Percentiles rank a stretch among this genome's conserved stretches.
Evolutionary conservation across 2,329 filamentous ascomycete species (phyloP).

Genomic region (Xylariaceae sp.): DNA sequence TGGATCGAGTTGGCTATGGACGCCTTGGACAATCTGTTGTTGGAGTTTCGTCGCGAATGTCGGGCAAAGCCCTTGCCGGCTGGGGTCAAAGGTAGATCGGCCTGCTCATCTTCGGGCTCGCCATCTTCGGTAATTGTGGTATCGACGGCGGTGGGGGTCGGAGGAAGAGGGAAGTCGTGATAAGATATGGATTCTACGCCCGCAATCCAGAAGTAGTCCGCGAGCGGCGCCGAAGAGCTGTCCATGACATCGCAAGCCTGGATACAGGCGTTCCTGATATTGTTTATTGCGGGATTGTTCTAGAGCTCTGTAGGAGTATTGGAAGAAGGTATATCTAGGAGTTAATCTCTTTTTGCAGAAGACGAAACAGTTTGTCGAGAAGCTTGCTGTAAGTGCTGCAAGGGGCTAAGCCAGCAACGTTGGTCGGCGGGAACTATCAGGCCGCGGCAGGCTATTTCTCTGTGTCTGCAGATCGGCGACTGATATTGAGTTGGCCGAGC

Average conservation of each 20-base stretch:
- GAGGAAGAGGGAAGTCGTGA: constrained; percentile 45
- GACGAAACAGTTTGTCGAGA: too few species aligned
- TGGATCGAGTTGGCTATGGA: constrained; percentile 48
- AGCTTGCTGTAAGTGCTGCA: too few species aligned
- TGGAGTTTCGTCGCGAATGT: constrained; percentile 59
- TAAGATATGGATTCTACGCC: constrained; percentile 65
- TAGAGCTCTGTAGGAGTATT: too few species aligned
- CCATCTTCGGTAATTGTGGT: constrained; percentile 60
- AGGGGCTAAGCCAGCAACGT: too few species aligned
- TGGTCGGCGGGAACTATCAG: too few species aligned
- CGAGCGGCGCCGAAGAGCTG: constrained; percentile 59
- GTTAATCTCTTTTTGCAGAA: too few species aligned
- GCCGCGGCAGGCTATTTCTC: constrained; percentile 11
- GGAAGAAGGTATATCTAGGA: too few species aligned
- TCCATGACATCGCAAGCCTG: constrained; percentile 46
- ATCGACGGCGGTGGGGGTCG: constrained; percentile 41
- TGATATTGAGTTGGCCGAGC: neutral
- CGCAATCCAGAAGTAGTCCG: constrained; percentile 74
- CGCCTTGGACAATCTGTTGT: constrained; percentile 52
- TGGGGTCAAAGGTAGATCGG: constrained; percentile 22
- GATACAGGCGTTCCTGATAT: too few species aligned
- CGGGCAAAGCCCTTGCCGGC: constrained; percentile 40
- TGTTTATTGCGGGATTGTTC: too few species aligned
- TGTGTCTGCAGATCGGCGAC: constrained; percentile 13
- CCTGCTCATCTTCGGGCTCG: constrained; percentile 45